Conservation (phyloP, 176 grass and related monocot genomes). For the Stipa capillata region DNA sequence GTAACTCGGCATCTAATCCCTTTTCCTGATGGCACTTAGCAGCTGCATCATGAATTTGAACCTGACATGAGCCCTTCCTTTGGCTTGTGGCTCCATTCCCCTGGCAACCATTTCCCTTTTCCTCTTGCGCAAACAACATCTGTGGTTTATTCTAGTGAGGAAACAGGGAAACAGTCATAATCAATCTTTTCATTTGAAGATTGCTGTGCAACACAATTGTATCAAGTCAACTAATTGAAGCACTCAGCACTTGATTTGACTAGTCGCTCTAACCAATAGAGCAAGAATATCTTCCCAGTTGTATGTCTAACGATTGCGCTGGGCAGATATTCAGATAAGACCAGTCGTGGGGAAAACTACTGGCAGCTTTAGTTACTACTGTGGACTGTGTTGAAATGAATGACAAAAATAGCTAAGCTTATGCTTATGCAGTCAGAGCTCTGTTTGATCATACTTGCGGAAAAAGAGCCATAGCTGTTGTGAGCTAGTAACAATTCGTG, state of each 20-base stretch:
- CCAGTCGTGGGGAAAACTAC: constrained; percentile 19
- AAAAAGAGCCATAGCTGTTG: neutral
- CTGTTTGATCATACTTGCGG: neutral
- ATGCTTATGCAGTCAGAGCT: neutral
- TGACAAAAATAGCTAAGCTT: constrained; percentile 1
- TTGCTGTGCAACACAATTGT: neutral
- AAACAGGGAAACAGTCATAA: neutral
- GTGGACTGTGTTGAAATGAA: neutral
- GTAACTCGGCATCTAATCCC: constrained; percentile 12
- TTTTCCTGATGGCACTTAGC: neutral
- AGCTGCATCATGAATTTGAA: neutral
- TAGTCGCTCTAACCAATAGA: neutral
- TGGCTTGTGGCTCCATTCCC: neutral
- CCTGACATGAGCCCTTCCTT: neutral
- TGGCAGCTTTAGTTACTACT: neutral
- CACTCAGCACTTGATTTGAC: neutral
- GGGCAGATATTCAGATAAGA: neutral
- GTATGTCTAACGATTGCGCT: neutral
- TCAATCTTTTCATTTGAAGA: neutral
- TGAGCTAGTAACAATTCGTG: neutral
- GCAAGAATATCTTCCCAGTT: neutral
- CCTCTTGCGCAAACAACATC: neutral
- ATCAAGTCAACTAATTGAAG: constrained; percentile 7
- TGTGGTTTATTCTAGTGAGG: neutral
- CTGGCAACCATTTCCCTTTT: neutral